Evolutionary conservation across 169 alveolate genomes (phyloP), one percentile per base, ranked within the genome.

Genomic region (Plasmodium reichenowi): DNA sequence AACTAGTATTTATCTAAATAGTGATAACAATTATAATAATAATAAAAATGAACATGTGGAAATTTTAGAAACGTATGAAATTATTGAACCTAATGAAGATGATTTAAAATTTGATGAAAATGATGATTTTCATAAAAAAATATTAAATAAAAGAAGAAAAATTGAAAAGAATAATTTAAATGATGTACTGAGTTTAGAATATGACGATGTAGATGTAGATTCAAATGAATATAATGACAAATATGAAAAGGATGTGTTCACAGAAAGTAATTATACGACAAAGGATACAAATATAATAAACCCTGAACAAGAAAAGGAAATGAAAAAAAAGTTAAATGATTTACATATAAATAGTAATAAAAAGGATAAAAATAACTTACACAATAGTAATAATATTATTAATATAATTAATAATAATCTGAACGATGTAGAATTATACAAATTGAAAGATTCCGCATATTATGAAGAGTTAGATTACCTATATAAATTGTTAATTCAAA

Each of bases 61-160:
- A 52, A 59, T 76, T 32, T 13, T 76, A 29, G 89, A 76, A 48
- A 76, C 76, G 17, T 76, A 76, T 56, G 89, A 76, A 76, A 76
- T 76, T 32, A 76, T 56, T 50, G 89, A 76, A 26, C 59, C 64
- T 3, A 38, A 48, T 8, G 26, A 15, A 22, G 74, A 56, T 48
- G 52, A 70, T 50, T 22, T 59, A 63, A 70, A 76, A 13, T 29
- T 64, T 4, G 26, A 15, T 29, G 67, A 52, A 45, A 66, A 66
- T 64, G 76, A 76, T 15, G 62, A 76, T 47, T 63, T 76, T 22
- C 76, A 20, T n/a, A 76, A 38, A 54, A 66, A 63, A 76, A 48
- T 63, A 47, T 29, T 59, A 76, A 66, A 48, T 26, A 76, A 76
- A 43, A 76, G 89, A 70, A 76, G 67, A 64, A 52, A 20, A 32